Percentiles rank a stretch among this genome's conserved stretches.
phyloP scores from a whole-genome alignment of 75 land plant genomes.

The Pinus tabuliformis region DNA sequence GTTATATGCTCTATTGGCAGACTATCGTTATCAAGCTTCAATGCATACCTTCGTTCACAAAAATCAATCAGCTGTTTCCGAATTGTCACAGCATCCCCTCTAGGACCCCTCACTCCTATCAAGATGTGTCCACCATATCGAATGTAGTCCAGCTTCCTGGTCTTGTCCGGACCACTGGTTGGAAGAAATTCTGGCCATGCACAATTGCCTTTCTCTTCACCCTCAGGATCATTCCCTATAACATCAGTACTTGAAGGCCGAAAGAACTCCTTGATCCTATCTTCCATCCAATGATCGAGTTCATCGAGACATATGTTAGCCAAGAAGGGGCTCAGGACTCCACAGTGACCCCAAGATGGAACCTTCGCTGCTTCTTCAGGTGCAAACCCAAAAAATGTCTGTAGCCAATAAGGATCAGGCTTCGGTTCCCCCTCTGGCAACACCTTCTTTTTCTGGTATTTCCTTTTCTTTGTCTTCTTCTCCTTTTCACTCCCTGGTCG shows the following conservation, averaged over 20 bases:
- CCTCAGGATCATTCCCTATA: constrained; percentile 52
- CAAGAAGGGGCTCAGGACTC: constrained; percentile 58
- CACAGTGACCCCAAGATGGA: constrained; percentile 74
- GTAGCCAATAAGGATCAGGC: constrained; percentile 83
- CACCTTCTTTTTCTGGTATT: constrained; percentile 70
- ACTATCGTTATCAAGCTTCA: constrained; percentile 59
- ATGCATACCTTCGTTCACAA: constrained; percentile 46
- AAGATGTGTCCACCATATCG: constrained; percentile 73
- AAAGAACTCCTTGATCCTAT: constrained; percentile 61
- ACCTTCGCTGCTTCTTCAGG: constrained; percentile 68
- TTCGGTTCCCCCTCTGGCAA: constrained; percentile 76
- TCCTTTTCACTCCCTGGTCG: constrained; percentile 14
- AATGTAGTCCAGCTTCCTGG: constrained; percentile 69
- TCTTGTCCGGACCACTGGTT: constrained; percentile 71
- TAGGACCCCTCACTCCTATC: constrained; percentile 66
- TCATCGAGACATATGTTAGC: constrained; percentile 68
- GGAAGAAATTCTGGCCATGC: constrained; percentile 79
- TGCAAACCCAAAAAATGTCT: constrained; percentile 70
- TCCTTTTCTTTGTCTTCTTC: constrained; percentile 54
- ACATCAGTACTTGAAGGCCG: constrained; percentile 57
- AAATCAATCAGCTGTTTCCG: constrained; percentile 59
- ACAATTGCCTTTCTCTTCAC: constrained; percentile 47
- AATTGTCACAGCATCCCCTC: constrained; percentile 61
- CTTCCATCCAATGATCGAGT: constrained; percentile 74
- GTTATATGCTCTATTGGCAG: constrained; percentile 80